A percentile compares a stretch with the other conserved stretches of the same genome.
Conservation (phyloP, 805 yeast species). For the Ogataea nitratoaversa region DNA sequence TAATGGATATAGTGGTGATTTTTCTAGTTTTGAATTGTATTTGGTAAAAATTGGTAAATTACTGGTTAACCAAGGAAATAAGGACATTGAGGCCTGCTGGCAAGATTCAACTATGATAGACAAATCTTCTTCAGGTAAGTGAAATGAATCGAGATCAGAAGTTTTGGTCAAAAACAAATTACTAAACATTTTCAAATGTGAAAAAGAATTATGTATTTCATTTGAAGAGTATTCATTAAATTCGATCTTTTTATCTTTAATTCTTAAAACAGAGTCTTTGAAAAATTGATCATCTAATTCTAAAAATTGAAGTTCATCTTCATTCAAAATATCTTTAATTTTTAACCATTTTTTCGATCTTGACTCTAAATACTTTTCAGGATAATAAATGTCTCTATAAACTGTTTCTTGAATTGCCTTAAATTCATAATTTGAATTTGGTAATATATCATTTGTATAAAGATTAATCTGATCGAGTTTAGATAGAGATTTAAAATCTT, state of each 20-base stretch:
- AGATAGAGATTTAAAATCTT: slow-evolving; percentile 12
- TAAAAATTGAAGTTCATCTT: slow-evolving; percentile 19
- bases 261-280: slow-evolving; percentile 14
- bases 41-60: slow-evolving; percentile 35
- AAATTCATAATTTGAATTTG: slow-evolving; percentile 21
- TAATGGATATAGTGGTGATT: slow-evolving; percentile 9
- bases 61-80: slow-evolving; percentile 41
- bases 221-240: slow-evolving; percentile 22
- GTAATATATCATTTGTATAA: slow-evolving; percentile 18
- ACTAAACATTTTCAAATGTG: slow-evolving; percentile 26
- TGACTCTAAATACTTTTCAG: slow-evolving; percentile 22
- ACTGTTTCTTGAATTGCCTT: slow-evolving; percentile 26
- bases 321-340: slow-evolving; percentile 21
- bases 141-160: too few relatives aligned
- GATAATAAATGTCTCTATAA: slow-evolving; percentile 28
- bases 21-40: slow-evolving; percentile 25
- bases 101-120: too few relatives aligned
- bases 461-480: slow-evolving; percentile 14
- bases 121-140: too few relatives aligned
- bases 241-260: slow-evolving; percentile 19
- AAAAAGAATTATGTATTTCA: slow-evolving; percentile 22
- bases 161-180: slow-evolving; percentile 17
- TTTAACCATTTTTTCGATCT: slow-evolving; percentile 27
- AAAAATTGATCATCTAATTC: slow-evolving; percentile 23
- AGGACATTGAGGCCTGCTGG: slow-evolving; percentile 2